Base-by-base conservation (phyloP, 148 eudicot species). In the Vaccinium darrowii region DNA sequence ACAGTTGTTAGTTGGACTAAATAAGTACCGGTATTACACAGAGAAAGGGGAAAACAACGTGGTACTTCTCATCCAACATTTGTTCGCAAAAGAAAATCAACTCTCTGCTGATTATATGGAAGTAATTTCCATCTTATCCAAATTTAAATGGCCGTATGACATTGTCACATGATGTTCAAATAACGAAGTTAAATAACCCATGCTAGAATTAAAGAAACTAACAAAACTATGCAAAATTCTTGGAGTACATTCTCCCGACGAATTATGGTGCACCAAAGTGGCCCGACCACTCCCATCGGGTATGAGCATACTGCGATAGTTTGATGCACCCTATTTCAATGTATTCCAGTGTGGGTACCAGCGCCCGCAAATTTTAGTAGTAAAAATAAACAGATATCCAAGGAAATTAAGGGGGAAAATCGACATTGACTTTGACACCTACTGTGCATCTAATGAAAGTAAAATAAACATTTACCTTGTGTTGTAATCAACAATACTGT, bases 401-500 rank as follows among this genome's bases (percentile, higher is more conserved):
- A 81, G 39, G 58, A 12, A 54, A 69, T 54, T 8, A 43, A 80
- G 43, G 19, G 43, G 21, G 3, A 23, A 51, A 83, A 36, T 30
- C 21, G 36, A 58, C 57, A 73, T 23, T 27, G n/a, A 49, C 16
- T 36, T 53, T 36, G n/a, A 57, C 79, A 77, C 27, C 73, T 58
- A n/a, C 2, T 60, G 16, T 50, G 74, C 47, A 57, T 39, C 53
- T 39, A 67, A 25, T 33, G 47, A 43, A 36, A 82, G 58, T 19
- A 51, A 36, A 23, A 58, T 8, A 50, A 80, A 81, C 14, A 49
- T 49, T 39, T 92, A 93, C 99, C 99, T 93, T 18, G 99, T 96
- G 90, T 93, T 95, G 90, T 95, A 96, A 91, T 96, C 97, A 85
- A 89, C 85, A 47, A 95, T 96, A 7, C 90, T 82, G 83, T 96